Evolutionary conservation across 2,329 filamentous ascomycete genomes (phyloP).

Genomic region (Alternaria viburni): DNA sequence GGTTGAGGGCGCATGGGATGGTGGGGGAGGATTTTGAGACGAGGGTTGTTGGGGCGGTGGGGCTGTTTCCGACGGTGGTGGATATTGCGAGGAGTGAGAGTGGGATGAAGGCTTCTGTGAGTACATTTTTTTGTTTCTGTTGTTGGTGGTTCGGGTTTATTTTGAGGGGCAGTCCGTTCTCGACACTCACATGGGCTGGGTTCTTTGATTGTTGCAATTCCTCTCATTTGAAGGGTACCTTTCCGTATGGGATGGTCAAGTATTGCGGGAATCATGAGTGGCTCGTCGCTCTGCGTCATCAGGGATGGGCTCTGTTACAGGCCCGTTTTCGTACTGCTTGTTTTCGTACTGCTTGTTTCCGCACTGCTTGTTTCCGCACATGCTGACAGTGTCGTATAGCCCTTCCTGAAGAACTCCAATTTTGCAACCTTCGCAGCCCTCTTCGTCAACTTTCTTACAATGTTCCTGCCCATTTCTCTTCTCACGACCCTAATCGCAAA

Average conservation of each 20-base stretch:
- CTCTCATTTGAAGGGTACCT: no score
- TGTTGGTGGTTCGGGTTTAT: no score
- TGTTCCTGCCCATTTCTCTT: constrained; percentile 49
- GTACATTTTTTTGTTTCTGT: constrained; percentile 3
- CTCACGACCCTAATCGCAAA: constrained; percentile 52
- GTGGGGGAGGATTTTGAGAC: constrained; percentile 28
- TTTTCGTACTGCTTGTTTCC: no score
- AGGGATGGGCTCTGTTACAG: no score
- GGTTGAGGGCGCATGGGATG: constrained; percentile 36
- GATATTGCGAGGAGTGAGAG: constrained; percentile 54
- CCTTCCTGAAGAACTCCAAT: constrained; percentile 34
- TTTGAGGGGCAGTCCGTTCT: no score
- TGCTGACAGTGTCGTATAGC: constrained; percentile 20
- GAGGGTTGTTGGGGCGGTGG: constrained; percentile 43
- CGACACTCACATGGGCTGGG: no score
- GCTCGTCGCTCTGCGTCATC: no score
- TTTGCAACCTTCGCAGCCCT: constrained; percentile 37
- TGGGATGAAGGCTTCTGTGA: constrained; percentile 50
- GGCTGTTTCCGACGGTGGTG: constrained; percentile 56
- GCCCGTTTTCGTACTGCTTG: no score
- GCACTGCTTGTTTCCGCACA: no score
- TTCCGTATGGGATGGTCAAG: no score
- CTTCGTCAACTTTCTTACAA: constrained; percentile 52
- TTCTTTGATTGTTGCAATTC: no score
- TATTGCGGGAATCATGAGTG: no score